phyloP scores from a whole-genome alignment of 495 filamentous ascomycete genomes.

The Cetradonia linearis region DNA sequence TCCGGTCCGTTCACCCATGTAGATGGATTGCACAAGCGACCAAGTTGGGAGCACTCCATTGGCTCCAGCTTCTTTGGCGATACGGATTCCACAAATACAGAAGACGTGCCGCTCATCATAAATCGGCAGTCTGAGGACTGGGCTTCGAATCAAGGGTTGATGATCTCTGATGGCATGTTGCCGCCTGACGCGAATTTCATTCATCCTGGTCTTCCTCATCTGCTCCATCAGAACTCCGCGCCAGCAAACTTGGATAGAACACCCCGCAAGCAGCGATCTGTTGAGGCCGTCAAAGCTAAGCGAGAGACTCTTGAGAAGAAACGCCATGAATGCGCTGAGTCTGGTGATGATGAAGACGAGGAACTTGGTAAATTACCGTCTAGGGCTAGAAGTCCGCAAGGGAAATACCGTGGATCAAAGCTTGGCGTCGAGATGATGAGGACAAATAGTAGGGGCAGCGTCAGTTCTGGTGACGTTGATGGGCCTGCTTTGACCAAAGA shows the following conservation, averaged over 20 bases:
- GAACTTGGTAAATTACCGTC: conserved; percentile 58
- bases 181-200: conserved; percentile 9
- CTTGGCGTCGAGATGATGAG: conserved; percentile 93
- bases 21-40: conserved; percentile 63
- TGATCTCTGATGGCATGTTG: conserved; percentile 46
- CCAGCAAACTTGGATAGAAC: conserved; percentile 53
- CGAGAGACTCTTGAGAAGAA: conserved; percentile 66
- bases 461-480: conserved; percentile 39
- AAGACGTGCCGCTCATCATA: conserved; percentile 68
- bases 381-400: conserved; percentile 48
- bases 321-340: conserved; percentile 68
- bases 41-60: conserved; percentile 76
- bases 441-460: conserved; percentile 81
- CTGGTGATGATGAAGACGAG: conserved; percentile 87
- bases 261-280: conserved; percentile 59
- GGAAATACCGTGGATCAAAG: conserved; percentile 52
- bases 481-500: conserved; percentile 2
- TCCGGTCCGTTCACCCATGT: conserved; percentile 57
- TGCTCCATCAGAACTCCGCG: conserved; percentile 57
- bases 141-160: conserved; percentile 56
- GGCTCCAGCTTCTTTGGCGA: conserved; percentile 80
- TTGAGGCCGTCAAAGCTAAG: conserved; percentile 67
- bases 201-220: conserved; percentile 33
- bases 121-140: conserved; percentile 65
- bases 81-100: conserved; percentile 65